These are phyloP conservation scores for Leptographium galeiforme DNA, from an alignment of 2,329 filamentous ascomycete species.

Conservation along the genomic window DNA sequence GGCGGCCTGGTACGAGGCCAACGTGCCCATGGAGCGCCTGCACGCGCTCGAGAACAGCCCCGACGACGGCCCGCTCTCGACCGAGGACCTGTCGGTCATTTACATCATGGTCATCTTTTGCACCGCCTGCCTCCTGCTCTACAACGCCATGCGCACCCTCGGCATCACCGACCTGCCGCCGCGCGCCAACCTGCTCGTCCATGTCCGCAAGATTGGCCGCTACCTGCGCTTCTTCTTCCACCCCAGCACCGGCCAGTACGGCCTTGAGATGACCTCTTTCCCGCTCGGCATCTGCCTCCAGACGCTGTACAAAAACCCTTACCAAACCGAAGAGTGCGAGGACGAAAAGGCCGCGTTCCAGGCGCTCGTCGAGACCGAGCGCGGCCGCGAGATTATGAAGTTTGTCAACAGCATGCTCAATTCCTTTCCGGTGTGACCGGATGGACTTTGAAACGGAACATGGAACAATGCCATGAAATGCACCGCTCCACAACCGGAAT, in stretches of 20 bases:
- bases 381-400: constrained; percentile 8
- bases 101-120: constrained; percentile 11
- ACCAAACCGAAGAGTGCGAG: neutral
- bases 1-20: constrained; percentile 7
- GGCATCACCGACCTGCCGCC: constrained; percentile 4
- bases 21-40: constrained; percentile 6
- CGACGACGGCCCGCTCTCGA: constrained; percentile 1
- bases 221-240: constrained; percentile 11
- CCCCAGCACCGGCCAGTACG: constrained; percentile 10
- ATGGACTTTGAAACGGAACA: neutral
- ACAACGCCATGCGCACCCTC: constrained; percentile 8
- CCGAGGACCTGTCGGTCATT: constrained; percentile 11
- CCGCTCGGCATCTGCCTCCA: constrained; percentile 10
- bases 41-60: neutral
- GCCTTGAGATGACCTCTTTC: constrained; percentile 10
- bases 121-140: constrained; percentile 11
- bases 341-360: constrained; percentile 7
- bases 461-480: too few relatives aligned
- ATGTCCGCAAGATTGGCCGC: constrained; percentile 8
- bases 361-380: constrained; percentile 7
- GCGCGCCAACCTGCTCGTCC: constrained; percentile 2
- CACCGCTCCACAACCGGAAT: too few relatives aligned
- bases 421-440: neutral
- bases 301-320: constrained; percentile 2
- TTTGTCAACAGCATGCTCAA: constrained; percentile 11